Evolutionary conservation across 305 asterid species (phyloP), one percentile per base, ranked within the genome.

Genomic region (Rubia tinctorum): DNA sequence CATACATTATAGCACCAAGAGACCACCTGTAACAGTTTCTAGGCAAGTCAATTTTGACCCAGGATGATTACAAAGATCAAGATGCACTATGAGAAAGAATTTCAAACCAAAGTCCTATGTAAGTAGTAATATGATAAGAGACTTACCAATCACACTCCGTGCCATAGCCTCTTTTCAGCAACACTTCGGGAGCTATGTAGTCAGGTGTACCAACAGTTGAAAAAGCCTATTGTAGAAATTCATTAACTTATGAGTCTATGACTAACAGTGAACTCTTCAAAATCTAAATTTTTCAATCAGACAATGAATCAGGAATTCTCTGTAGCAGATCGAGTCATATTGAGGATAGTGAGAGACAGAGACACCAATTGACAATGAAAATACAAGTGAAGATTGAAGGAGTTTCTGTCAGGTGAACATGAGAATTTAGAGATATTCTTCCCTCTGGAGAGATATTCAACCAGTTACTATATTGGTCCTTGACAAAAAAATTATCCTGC

Each of bases 141-240:
- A 85, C 96, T 85, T 72, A 92, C 98, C 98, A 92, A 73, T 92
- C 98, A 78, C 96, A 90, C 83, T 92, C 98, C 73, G 84, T 66
- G n/a, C 97, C 89, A 66, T 92, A 88, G 59, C 97, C 97, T 84
- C 80, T 88, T 84, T 84, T 87, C 80, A 81, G 73, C 64, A 92
- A 82, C 66, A 90, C 96, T 84, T 92, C 96, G 39, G 97, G 97
- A 80, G 97, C 97, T 82, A 91, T 90, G 82, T 91, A 91, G 77
- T 91, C 97, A 61, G 97, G 97, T 6, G 97, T 92, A 71, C 98
- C 96, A 62, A 92, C 98, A 43, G 98, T 90, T 72, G 98, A 92
- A 84, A 90, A 92, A 22, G 98, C 98, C 98, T 92, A 85, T 61
- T 53, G 53, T 39, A 40, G 66, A 71, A 37, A 40, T 10, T 63